A percentile compares a stretch with the other conserved stretches of the same genome.
These are phyloP conservation scores for Aspergillus wentii DNA, from an alignment of 495 filamentous ascomycete genomes.

Conservation along the genomic window DNA sequence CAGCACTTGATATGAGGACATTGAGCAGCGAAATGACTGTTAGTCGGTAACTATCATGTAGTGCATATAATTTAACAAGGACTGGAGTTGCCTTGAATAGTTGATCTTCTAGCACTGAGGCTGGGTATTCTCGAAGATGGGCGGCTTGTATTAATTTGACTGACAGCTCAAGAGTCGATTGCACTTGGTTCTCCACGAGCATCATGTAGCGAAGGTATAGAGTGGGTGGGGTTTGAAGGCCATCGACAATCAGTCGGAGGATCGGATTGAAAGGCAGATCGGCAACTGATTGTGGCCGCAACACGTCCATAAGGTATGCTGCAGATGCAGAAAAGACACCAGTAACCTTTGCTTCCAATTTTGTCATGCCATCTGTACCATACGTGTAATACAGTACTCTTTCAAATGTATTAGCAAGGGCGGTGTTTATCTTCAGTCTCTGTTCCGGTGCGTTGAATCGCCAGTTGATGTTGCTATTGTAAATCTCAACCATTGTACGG, in stretches of 20 bases:
- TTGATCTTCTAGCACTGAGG: constrained; percentile 65
- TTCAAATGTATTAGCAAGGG: constrained; percentile 63
- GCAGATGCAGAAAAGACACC: constrained; percentile 64
- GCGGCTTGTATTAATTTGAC: constrained; percentile 65
- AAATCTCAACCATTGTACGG: constrained; percentile 69
- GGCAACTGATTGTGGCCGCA: constrained; percentile 63
- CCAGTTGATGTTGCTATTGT: constrained; percentile 79
- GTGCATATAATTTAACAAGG: constrained; percentile 71
- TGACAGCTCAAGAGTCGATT: constrained; percentile 58
- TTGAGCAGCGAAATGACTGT: constrained; percentile 67
- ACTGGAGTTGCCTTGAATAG: constrained; percentile 73
- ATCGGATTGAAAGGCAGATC: constrained; percentile 75
- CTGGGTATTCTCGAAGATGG: constrained; percentile 54
- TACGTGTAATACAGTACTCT: constrained; percentile 66
- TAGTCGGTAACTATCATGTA: constrained; percentile 59
- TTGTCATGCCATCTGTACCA: constrained; percentile 58
- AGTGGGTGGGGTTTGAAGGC: constrained; percentile 57
- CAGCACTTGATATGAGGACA: constrained; percentile 64
- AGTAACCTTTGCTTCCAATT: constrained; percentile 54
- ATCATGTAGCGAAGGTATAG: constrained; percentile 54
- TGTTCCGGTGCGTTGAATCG: constrained; percentile 65
- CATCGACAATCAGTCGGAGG: constrained; percentile 62
- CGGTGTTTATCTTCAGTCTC: constrained; percentile 53
- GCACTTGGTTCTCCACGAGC: constrained; percentile 58
- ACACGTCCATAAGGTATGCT: constrained; percentile 67